A percentile compares a stretch with the other conserved stretches of the same genome.
Conservation (phyloP, 2,329 filamentous ascomycete genomes). For the Mollisia scopiformis region DNA sequence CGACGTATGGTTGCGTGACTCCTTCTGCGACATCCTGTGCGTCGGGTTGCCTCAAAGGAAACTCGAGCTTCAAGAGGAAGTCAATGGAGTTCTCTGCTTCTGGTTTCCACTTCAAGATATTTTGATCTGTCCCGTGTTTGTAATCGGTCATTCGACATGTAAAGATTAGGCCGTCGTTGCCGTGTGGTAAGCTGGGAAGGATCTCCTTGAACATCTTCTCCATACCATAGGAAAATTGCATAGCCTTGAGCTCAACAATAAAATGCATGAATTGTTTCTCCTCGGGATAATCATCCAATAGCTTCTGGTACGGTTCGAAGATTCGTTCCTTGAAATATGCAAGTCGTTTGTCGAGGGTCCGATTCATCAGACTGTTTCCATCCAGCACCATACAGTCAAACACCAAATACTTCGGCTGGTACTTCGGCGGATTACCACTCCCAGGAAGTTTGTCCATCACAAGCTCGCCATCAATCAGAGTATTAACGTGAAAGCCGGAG, state of each 20-base stretch:
- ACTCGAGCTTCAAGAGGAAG: conserved; percentile 79
- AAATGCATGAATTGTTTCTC: conserved; percentile 76
- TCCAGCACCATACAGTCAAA: conserved; percentile 92
- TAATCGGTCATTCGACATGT: conserved; percentile 91
- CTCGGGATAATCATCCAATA: conserved; percentile 67
- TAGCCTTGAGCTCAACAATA: conserved; percentile 82
- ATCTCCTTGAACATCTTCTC: conserved; percentile 91
- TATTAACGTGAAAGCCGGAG: conserved; percentile 73
- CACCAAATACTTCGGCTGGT: conserved; percentile 83
- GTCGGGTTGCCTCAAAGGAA: conserved; percentile 72
- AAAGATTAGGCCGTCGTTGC: conserved; percentile 96
- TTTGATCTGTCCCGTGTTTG: conserved; percentile 84
- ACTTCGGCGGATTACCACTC: conserved; percentile 73
- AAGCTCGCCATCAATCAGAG: conserved; percentile 89
- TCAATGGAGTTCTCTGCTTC: conserved; percentile 95
- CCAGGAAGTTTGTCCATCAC: conserved; percentile 78
- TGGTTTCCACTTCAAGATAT: conserved; percentile 98
- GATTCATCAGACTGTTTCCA: conserved; percentile 72
- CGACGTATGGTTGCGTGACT: conserved; percentile 62
- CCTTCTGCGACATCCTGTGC: conserved; percentile 69
- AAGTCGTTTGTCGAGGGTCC: conserved; percentile 84
- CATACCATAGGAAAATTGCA: conserved; percentile 86
- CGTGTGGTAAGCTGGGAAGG: conserved; percentile 82
- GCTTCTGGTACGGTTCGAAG: conserved; percentile 68
- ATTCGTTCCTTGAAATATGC: conserved; percentile 83